phyloP scores from a whole-genome alignment of 345 rosid genomes.

The Geranium rotundifolium region DNA sequence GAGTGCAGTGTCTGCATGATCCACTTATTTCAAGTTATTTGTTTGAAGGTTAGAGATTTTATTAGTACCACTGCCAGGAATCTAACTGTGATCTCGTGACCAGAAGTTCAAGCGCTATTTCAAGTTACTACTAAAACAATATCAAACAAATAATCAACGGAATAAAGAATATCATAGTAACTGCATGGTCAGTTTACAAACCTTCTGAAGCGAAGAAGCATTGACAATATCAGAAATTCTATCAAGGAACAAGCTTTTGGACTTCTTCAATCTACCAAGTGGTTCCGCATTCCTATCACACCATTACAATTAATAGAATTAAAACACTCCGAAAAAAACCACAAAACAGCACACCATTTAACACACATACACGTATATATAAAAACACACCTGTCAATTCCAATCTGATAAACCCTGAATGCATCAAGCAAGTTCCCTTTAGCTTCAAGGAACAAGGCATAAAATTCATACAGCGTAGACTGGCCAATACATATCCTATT shows the following conservation, averaged over 20 bases:
- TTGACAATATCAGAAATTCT: slow-evolving; percentile 51
- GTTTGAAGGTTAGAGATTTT: no score
- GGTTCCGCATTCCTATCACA: slow-evolving; percentile 56
- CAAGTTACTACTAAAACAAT: no score
- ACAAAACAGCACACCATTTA: slow-evolving; percentile 1
- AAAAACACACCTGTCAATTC: slow-evolving; percentile 50
- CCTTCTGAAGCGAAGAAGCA: slow-evolving; percentile 38
- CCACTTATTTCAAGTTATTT: no score
- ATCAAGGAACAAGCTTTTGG: slow-evolving; percentile 45
- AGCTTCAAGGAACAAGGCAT: slow-evolving; percentile 63
- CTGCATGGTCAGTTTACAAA: slow-evolving; percentile 8
- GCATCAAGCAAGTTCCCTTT: slow-evolving; percentile 66
- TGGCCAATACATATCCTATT: slow-evolving; percentile 32
- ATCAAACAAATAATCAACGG: neutral
- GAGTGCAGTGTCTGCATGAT: no score
- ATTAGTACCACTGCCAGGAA: no score
- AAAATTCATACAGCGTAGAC: slow-evolving; percentile 65
- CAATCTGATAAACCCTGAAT: slow-evolving; percentile 48
- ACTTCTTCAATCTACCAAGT: slow-evolving; percentile 48
- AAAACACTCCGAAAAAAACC: slow-evolving; percentile 4
- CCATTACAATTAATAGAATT: neutral
- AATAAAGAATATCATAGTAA: neutral
- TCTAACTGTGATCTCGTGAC: no score
- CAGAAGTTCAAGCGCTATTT: no score
- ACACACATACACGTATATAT: neutral